Evolutionary conservation across 176 grass and related monocot genomes (phyloP), one percentile per base, ranked within the genome.

Genomic region (Bolboschoenus planiculmis): DNA sequence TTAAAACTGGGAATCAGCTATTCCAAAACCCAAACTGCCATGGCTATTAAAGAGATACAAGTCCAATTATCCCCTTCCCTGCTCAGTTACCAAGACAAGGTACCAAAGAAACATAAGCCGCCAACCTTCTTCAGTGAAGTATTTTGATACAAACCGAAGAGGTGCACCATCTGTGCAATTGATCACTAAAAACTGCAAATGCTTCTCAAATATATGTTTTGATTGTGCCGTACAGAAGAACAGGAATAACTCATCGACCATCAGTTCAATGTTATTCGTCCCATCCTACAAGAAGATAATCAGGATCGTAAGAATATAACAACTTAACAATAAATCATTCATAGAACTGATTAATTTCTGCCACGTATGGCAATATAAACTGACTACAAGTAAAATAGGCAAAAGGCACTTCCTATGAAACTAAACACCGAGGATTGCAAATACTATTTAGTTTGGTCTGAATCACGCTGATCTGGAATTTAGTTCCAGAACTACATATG

Each of bases 111-210:
- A 68, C 47, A 84, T 78, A 58, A 16, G 59, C 82, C 81, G 26
- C 84, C 84, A 87, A 97, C 91, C 94, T 94, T 97, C 88, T 78
- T 94, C 87, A 61, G 91, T 20, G 50, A 94, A 90, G 78, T 94
- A 97, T 85, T 94, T 97, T 0, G 87, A 94, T 56, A 97, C 87
- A 93, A 97, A 97, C 56, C 88, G 88, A 87, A 91, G 85, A 74
- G 92, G 92, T 43, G 56, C 78, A 55, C 51, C 61, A 51, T 36
- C 51, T 59, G 87, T 89, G 84, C 95, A 97, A 80, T 91, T 91
- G 78, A 88, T 56, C 46, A 91, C 50, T 44, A 97, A 85, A 94
- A 91, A 90, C 58, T 93, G 88, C 36, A 93, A 78, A 88, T 93
- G 95, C 85, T 85, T 94, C 76, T 86, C 73, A 53, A 94, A 94